Evolutionary conservation across 805 yeast species (phyloP).

Genomic region (Myxozyma kluyveri): DNA sequence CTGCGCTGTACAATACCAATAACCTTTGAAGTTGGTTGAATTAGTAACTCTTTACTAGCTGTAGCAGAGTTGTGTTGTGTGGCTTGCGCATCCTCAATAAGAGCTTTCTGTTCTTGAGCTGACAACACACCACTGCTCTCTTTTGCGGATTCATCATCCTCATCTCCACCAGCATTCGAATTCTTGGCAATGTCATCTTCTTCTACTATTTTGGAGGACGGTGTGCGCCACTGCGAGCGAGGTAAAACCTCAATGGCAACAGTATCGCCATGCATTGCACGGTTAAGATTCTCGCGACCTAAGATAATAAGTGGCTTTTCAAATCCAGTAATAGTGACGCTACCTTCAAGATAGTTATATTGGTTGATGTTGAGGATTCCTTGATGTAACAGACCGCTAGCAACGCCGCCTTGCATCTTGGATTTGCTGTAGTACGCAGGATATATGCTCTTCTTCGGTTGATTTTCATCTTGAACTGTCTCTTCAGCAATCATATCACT

Average conservation of each 20-base stretch:
- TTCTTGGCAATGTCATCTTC: slow-evolving; percentile 62
- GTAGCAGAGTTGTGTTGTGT: slow-evolving; percentile 43
- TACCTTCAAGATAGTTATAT: slow-evolving; percentile 86
- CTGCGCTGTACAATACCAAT: slow-evolving; percentile 86
- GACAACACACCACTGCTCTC: slow-evolving; percentile 51
- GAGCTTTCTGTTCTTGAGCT: slow-evolving; percentile 66
- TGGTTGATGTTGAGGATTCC: slow-evolving; percentile 78
- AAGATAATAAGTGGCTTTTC: slow-evolving; percentile 76
- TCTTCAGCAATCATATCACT: slow-evolving; percentile 68
- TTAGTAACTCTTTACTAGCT: slow-evolving; percentile 46
- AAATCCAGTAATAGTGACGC: slow-evolving; percentile 66
- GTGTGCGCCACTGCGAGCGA: slow-evolving; percentile 79
- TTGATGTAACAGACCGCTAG: slow-evolving; percentile 81
- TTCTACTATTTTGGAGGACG: slow-evolving; percentile 75
- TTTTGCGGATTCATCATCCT: slow-evolving; percentile 41
- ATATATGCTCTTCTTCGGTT: slow-evolving; percentile 51
- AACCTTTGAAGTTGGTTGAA: slow-evolving; percentile 90
- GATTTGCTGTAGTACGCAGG: slow-evolving; percentile 78
- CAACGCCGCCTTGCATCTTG: slow-evolving; percentile 84
- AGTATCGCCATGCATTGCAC: slow-evolving; percentile 88
- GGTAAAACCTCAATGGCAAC: slow-evolving; percentile 91
- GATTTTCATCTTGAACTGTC: slow-evolving; percentile 31
- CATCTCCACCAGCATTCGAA: slow-evolving; percentile 47
- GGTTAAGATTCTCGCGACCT: slow-evolving; percentile 81
- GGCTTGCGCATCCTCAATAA: slow-evolving; percentile 72